phyloP scores from a whole-genome alignment of 2,329 filamentous ascomycete species.

The Colletotrichum paranaense region DNA sequence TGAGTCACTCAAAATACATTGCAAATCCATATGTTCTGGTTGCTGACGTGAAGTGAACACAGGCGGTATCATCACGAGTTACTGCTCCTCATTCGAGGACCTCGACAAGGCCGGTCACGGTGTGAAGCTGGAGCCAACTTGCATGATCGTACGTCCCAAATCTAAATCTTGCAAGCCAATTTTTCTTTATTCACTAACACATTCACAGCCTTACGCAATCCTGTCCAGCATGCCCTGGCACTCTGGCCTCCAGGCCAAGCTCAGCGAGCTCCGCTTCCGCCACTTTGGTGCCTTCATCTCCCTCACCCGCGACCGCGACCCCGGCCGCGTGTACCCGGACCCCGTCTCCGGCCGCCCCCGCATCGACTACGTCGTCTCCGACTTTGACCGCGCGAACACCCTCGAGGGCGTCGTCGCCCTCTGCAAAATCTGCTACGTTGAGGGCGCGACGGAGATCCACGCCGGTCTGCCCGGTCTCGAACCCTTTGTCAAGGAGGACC shows the following conservation, averaged over 20 bases:
- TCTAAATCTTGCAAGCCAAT: neutral
- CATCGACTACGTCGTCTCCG: constrained; percentile 77
- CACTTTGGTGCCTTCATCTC: constrained; percentile 80
- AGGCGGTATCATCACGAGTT: constrained; percentile 83
- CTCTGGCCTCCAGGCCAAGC: constrained; percentile 77
- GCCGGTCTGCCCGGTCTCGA: constrained; percentile 70
- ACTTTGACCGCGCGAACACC: constrained; percentile 78
- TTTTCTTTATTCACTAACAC: constrained; percentile 15
- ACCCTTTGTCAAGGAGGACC: constrained; percentile 64
- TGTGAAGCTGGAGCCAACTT: constrained; percentile 80
- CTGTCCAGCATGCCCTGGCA: constrained; percentile 74
- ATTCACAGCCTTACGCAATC: constrained; percentile 69
- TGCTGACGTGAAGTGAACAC: constrained; percentile 41
- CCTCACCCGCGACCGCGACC: constrained; percentile 79
- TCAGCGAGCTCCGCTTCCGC: constrained; percentile 74
- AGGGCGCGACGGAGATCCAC: constrained; percentile 85
- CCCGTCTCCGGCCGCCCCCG: constrained; percentile 71
- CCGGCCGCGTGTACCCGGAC: constrained; percentile 80
- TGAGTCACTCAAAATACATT: constrained; percentile 33
- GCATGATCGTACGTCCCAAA: constrained; percentile 69
- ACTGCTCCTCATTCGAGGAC: constrained; percentile 83
- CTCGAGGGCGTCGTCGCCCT: constrained; percentile 78
- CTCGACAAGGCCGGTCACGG: constrained; percentile 85
- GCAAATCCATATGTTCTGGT: neutral
- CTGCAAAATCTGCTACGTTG: constrained; percentile 81